Evolutionary conservation across 108 stramenopile genomes (phyloP).

Genomic region (Skeletonema costatum): DNA sequence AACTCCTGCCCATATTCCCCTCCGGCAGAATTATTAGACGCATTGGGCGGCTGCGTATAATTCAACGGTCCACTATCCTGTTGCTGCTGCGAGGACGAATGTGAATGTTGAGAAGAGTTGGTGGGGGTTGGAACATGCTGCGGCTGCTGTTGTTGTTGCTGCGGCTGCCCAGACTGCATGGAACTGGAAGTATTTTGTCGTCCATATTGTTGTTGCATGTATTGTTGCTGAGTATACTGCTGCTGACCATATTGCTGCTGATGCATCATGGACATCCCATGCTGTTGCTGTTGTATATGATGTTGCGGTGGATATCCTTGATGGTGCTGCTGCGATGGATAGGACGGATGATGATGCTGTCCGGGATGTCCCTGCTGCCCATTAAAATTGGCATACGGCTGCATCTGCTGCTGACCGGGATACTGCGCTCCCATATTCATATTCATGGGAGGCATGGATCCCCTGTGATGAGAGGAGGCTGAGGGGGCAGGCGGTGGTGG

Average conservation of each 20-base stretch:
- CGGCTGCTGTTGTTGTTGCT: constrained; percentile 13
- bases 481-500: constrained; percentile 36
- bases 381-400: constrained; percentile 22
- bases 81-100: constrained; percentile 12
- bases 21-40: constrained; percentile 17
- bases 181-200: background rate
- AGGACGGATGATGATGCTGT: constrained; percentile 34
- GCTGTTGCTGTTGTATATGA: constrained; percentile 44
- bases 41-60: constrained; percentile 33
- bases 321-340: constrained; percentile 32
- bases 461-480: constrained; percentile 10
- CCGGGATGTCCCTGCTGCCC: constrained; percentile 22
- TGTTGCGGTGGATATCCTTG: constrained; percentile 39
- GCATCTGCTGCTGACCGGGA: constrained; percentile 8
- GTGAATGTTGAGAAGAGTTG: constrained; percentile 1
- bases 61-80: constrained; percentile 21
- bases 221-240: constrained; percentile 32
- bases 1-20: constrained; percentile 40
- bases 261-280: constrained; percentile 10
- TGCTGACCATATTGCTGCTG: constrained; percentile 27
- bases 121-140: constrained; percentile 1
- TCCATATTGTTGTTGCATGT: constrained; percentile 28
- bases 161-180: constrained; percentile 16
- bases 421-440: constrained; percentile 30
- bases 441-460: constrained; percentile 30